A percentile compares a stretch with the other conserved stretches of the same genome.
Evolutionary conservation across 2,329 filamentous ascomycete species (phyloP).

Genomic region (Plectosphaerella cucumerina): DNA sequence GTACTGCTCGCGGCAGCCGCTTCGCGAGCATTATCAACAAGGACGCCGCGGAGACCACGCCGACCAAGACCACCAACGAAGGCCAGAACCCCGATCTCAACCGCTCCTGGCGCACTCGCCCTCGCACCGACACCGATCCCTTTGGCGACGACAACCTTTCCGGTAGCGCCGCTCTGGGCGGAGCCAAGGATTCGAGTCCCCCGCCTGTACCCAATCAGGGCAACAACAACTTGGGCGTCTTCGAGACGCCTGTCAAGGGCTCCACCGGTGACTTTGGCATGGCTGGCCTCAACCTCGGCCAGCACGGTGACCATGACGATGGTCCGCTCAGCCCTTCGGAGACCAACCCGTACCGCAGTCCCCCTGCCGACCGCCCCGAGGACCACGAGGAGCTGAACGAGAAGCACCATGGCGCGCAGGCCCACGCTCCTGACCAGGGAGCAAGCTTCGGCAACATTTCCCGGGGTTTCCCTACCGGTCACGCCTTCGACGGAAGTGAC

Average conservation of each 20-base stretch:
- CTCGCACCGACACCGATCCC: conserved; percentile 70
- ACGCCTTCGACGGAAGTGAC: conserved; percentile 68
- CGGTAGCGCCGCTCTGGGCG: conserved; percentile 70
- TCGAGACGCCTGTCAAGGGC: conserved; percentile 53
- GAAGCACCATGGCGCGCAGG: conserved; percentile 45
- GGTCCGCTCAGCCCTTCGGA: conserved; percentile 87
- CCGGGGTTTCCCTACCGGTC: conserved; percentile 44
- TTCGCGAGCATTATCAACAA: conserved; percentile 83
- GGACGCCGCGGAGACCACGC: conserved; percentile 63
- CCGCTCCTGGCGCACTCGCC: conserved; percentile 54
- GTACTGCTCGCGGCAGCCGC: conserved; percentile 69
- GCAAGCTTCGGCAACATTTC: conserved; percentile 50
- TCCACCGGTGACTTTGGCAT: conserved; percentile 58
- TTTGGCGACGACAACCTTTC: conserved; percentile 64
- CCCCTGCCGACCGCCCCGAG: conserved; percentile 67
- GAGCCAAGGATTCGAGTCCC: conserved; percentile 64
- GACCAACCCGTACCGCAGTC: conserved; percentile 94
- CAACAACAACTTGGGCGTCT: conserved; percentile 32
- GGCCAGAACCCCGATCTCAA: conserved; percentile 24
- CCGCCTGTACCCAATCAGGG: conserved; percentile 25
- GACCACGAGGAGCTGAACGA: conserved; percentile 53
- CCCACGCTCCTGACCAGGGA: conserved; percentile 41
- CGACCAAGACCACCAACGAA: conserved; percentile 14
- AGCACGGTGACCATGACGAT: conserved; percentile 53
- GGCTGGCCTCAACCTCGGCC: conserved; percentile 53